Conservation (phyloP, 495 filamentous ascomycete genomes). For the Antarctomyces pellizariae region DNA sequence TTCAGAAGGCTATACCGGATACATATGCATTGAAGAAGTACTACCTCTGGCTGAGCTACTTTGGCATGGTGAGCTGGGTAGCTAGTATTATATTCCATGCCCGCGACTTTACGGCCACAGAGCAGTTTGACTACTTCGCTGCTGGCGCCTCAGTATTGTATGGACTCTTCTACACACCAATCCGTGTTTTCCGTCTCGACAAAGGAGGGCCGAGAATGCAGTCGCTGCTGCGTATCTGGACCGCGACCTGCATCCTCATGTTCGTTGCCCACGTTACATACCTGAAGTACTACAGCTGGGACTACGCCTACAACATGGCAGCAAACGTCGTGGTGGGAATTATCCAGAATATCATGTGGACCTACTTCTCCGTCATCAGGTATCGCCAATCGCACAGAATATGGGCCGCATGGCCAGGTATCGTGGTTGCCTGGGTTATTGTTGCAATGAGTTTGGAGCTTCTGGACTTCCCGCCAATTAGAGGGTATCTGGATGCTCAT, state of each 20-base stretch:
- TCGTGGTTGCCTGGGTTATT: conserved; percentile 83
- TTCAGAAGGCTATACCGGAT: conserved; percentile 44
- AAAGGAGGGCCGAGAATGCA: conserved; percentile 28
- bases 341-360: conserved; percentile 70
- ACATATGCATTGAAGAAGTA: conserved; percentile 54
- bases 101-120: conserved; percentile 62
- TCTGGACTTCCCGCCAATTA: conserved; percentile 74
- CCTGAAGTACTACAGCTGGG: conserved; percentile 66
- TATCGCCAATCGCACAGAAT: conserved; percentile 41
- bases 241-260: conserved; percentile 37
- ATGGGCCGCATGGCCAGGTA: conserved; percentile 80
- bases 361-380: conserved; percentile 48
- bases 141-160: conserved; percentile 83
- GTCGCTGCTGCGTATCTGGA: conserved; percentile 48
- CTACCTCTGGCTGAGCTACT: conserved; percentile 60
- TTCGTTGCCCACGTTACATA: conserved; percentile 67
- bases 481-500: conserved; percentile 76
- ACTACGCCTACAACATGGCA: conserved; percentile 94
- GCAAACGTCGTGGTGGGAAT: conserved; percentile 73
- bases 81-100: conserved; percentile 83
- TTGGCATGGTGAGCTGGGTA: conserved; percentile 63
- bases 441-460: conserved; percentile 88
- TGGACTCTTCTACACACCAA: conserved; percentile 60
- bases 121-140: conserved; percentile 89
- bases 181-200: conserved; percentile 69